phyloP scores from a whole-genome alignment of 2,329 filamentous ascomycete species.

The Pseudophaeomoniella oleicola region DNA sequence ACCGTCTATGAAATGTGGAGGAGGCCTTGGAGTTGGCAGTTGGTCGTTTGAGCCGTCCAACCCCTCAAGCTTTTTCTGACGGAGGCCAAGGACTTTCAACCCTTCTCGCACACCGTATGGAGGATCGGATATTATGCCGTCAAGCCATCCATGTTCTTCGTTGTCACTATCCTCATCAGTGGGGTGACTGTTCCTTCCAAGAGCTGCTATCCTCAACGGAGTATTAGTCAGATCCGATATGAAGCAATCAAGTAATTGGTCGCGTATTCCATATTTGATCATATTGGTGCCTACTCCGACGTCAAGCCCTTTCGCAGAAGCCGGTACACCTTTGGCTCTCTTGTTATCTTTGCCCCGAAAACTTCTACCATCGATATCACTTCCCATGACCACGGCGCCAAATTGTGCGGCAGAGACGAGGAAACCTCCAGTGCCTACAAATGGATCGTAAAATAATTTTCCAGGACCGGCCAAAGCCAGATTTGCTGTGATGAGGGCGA shows the following conservation, averaged over 20 bases:
- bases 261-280: conserved; percentile 59
- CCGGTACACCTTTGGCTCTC: conserved; percentile 19
- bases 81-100: conserved; percentile 67
- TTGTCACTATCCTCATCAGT: conserved; percentile 1
- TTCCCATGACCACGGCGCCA: conserved; percentile 68
- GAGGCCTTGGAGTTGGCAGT: conserved; percentile 14
- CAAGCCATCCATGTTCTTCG: conserved; percentile 42
- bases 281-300: conserved; percentile 55
- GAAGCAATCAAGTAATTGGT: conserved; percentile 61
- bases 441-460: conserved; percentile 85
- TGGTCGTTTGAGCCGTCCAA: conserved; percentile 6
- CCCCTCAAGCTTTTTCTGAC: conserved; percentile 40
- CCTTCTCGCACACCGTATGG: conserved; percentile 93
- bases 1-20: conserved; percentile 44
- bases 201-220: conserved; percentile 45
- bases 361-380: conserved; percentile 84
- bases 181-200: too few relatives aligned
- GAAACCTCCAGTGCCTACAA: conserved; percentile 90
- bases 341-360: conserved; percentile 45
- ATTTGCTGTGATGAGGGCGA: conserved; percentile 84
- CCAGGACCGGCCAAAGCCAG: conserved; percentile 70
- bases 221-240: conserved; percentile 79
- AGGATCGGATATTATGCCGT: conserved; percentile 89
- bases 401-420: conserved; percentile 82
- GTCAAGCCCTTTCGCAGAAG: conserved; percentile 12